Percentiles rank a stretch among this genome's conserved stretches.
Evolutionary conservation across 768 basidiomycete species (phyloP).

Genomic region (Holtermanniella nyarrowii): DNA sequence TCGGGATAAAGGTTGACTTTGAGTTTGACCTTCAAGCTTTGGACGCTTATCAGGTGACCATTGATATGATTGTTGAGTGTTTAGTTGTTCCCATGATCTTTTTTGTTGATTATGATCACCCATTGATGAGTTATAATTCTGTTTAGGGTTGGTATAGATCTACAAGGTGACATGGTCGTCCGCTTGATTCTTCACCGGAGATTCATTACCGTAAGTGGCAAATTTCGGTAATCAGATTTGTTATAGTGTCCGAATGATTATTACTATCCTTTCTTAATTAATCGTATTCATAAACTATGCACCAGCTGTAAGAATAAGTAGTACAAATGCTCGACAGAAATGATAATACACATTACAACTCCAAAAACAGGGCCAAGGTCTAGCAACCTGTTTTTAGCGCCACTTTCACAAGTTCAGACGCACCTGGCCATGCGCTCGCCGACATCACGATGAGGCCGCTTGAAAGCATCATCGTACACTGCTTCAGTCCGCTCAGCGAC

Average conservation of each 20-base stretch:
- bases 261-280: no score
- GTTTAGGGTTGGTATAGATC: no score
- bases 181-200: no score
- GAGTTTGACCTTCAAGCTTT: constrained; percentile 1
- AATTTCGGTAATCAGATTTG: no score
- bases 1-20: no score
- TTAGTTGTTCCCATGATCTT: no score
- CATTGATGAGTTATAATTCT: no score
- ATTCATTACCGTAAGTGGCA: neutral
- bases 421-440: constrained; percentile 69
- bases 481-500: constrained; percentile 70
- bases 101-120: no score
- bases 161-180: no score
- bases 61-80: neutral
- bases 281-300: no score
- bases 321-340: constrained; percentile 81
- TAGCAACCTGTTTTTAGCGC: constrained; percentile 55
- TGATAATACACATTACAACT: constrained; percentile 74
- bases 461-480: constrained; percentile 65
- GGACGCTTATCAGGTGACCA: neutral
- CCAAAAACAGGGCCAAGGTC: constrained; percentile 68
- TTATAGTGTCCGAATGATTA: no score
- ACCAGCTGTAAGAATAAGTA: constrained; percentile 70
- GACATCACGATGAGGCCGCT: constrained; percentile 56
- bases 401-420: neutral